phyloP scores from a whole-genome alignment of 352 stramenopile genomes.

The Pythium aquatile region DNA sequence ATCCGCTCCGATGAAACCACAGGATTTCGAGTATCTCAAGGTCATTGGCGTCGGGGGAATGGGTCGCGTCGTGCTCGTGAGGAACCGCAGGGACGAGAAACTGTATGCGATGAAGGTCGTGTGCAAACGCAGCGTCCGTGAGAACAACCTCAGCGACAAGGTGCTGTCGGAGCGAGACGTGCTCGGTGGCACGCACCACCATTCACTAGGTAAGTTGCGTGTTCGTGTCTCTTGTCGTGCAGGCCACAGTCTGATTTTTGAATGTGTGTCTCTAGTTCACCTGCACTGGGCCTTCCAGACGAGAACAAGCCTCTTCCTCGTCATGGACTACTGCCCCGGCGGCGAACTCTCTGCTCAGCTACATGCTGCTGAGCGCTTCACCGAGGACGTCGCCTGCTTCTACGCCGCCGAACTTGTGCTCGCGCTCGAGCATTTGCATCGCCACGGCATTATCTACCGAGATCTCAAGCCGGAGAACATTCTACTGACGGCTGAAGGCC shows the following conservation, averaged over 20 bases:
- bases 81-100: conserved; percentile 42
- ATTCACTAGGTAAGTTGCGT: conserved; percentile 41
- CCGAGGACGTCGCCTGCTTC: conserved; percentile 55
- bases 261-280: conserved; percentile 41
- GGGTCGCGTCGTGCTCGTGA: conserved; percentile 79
- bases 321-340: conserved; percentile 83
- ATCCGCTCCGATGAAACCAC: conserved; percentile 29
- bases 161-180: conserved; percentile 77
- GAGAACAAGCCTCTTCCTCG: conserved; percentile 55
- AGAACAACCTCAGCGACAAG: conserved; percentile 54
- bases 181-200: conserved; percentile 66
- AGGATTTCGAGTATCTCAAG: conserved; percentile 87
- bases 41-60: conserved; percentile 88
- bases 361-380: conserved; percentile 45
- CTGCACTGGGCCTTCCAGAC: conserved; percentile 82
- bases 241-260: background rate
- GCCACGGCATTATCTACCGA: conserved; percentile 80
- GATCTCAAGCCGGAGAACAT: conserved; percentile 85
- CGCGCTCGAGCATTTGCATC: conserved; percentile 79
- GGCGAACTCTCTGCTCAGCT: conserved; percentile 65
- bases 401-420: conserved; percentile 74
- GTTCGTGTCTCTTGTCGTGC: background rate
- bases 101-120: conserved; percentile 86
- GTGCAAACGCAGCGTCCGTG: conserved; percentile 47
- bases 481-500: conserved; percentile 56